Evolutionary conservation across 2,329 filamentous ascomycete genomes (phyloP).

Genomic region (Cercospora beticola): DNA sequence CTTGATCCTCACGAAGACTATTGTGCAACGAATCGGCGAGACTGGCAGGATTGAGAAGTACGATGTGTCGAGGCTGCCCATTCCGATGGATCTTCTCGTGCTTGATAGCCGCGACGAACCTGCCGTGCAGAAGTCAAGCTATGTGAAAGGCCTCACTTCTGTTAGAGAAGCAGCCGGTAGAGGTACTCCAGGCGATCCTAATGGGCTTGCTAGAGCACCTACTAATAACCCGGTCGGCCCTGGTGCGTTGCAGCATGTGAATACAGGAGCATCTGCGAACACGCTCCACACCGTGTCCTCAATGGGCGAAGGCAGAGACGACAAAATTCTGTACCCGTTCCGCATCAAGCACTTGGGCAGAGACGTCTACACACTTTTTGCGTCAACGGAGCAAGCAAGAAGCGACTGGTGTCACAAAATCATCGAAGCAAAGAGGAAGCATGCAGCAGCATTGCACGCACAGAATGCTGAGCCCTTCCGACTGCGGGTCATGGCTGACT

Average conservation of each 20-base stretch:
- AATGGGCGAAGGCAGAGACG: slow-evolving; percentile 61
- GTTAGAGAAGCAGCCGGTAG: slow-evolving; percentile 57
- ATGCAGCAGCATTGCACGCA: slow-evolving; percentile 81
- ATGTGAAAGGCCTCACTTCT: slow-evolving; percentile 69
- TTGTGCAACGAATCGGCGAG: slow-evolving; percentile 66
- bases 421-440: slow-evolving; percentile 88
- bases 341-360: slow-evolving; percentile 92
- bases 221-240: slow-evolving; percentile 46
- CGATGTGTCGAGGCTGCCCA: slow-evolving; percentile 91
- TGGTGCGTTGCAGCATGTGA: slow-evolving; percentile 62
- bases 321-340: slow-evolving; percentile 87
- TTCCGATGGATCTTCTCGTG: slow-evolving; percentile 93
- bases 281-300: slow-evolving; percentile 50
- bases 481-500: slow-evolving; percentile 85
- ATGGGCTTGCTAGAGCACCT: slow-evolving; percentile 52
- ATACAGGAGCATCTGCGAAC: slow-evolving; percentile 62
- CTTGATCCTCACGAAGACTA: slow-evolving; percentile 79
- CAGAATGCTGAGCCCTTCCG: slow-evolving; percentile 97
- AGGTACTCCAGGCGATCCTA: slow-evolving; percentile 32
- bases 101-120: slow-evolving; percentile 92
- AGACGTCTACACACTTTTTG: slow-evolving; percentile 88
- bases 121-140: slow-evolving; percentile 70
- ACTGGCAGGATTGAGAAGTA: slow-evolving; percentile 77
- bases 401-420: slow-evolving; percentile 92
- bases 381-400: slow-evolving; percentile 70